Conservation (phyloP, 495 filamentous ascomycete species). For the Penicillium malachiteum region DNA sequence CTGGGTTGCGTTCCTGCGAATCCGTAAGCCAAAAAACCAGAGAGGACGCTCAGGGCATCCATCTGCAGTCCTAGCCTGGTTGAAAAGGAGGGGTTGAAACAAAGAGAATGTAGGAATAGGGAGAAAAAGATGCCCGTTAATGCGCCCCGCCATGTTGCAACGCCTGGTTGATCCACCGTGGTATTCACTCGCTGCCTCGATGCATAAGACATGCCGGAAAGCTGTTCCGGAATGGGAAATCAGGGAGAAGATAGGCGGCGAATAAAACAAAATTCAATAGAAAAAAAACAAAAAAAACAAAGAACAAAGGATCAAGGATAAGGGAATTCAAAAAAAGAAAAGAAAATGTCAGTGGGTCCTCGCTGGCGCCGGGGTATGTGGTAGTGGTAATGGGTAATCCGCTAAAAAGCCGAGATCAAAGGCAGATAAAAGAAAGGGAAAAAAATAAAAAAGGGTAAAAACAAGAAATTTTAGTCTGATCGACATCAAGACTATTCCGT, state of each 20-base stretch:
- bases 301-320: neutral
- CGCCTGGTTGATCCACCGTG: slow-evolving; percentile 13
- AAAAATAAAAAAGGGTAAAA: neutral
- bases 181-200: slow-evolving; percentile 5
- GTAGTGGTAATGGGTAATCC: slow-evolving; percentile 7
- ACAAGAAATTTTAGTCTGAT: neutral
- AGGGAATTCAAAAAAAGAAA: neutral
- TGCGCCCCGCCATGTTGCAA: slow-evolving; percentile 11
- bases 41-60: neutral
- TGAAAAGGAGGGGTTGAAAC: slow-evolving; percentile 17
- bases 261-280: neutral
- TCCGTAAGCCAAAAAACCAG: neutral
- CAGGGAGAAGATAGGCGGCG: neutral
- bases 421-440: neutral
- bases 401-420: slow-evolving; percentile 21
- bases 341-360: slow-evolving; percentile 2
- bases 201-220: slow-evolving; percentile 17
- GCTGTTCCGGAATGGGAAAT: neutral
- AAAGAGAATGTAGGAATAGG: neutral
- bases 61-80: slow-evolving; percentile 13
- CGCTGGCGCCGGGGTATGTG: slow-evolving; percentile 25
- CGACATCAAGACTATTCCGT: too few relatives aligned
- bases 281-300: slow-evolving; percentile 9
- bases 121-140: slow-evolving; percentile 2
- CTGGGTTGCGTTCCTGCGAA: slow-evolving; percentile 7